Base-by-base conservation (phyloP, 345 rosid species). In the Corymbia maculata region DNA sequence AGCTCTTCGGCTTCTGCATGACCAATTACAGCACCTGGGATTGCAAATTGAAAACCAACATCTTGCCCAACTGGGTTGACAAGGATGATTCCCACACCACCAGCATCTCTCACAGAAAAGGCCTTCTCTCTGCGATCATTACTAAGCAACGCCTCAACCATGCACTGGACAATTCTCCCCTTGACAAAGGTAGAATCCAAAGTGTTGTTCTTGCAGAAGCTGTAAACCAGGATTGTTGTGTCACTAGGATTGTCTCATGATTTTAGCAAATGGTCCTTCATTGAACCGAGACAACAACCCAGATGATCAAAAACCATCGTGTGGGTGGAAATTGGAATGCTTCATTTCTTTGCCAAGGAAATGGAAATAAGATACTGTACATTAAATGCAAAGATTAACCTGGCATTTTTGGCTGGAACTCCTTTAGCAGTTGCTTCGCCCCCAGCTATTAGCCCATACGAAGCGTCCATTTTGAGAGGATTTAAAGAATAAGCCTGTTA, bases 131-230 rank as follows among this genome's bases (percentile, higher is more conserved):
- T 59, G 55, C 90, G 86, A 86, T 52, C 51, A 44, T 93, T 93
- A 28, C 28, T 1, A 75, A 70, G 19, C 28, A 90, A 2, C 15
- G 22, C 79, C 88, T 92, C 93, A 84, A 87, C 17, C 24, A 86
- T 82, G 91, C 94, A 93, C n/a, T 91, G 91, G 86, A 93, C 93
- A 32, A 92, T 92, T 91, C 92, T 92, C 85, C 94, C 93, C 90
- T 92, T 92, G 13, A 93, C 91, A 87, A 91, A 88, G 24, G 87
- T 50, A 64, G 89, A 88, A 88, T 93, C 93, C 42, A 90, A 88
- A 32, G 93, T 92, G 50, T 90, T 91, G 86, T 91, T 90, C 88
- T 90, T 90, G 94, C 95, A 92, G 88, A 93, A 92, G 91, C 96
- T 92, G 89, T 87, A 75, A 75, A 75, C 84, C 28, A 19, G 14